A percentile compares a stretch with the other conserved stretches of the same genome.
Evolutionary conservation across 306 rosid genomes (phyloP).

Genomic region (Cyamopsis tetragonoloba): DNA sequence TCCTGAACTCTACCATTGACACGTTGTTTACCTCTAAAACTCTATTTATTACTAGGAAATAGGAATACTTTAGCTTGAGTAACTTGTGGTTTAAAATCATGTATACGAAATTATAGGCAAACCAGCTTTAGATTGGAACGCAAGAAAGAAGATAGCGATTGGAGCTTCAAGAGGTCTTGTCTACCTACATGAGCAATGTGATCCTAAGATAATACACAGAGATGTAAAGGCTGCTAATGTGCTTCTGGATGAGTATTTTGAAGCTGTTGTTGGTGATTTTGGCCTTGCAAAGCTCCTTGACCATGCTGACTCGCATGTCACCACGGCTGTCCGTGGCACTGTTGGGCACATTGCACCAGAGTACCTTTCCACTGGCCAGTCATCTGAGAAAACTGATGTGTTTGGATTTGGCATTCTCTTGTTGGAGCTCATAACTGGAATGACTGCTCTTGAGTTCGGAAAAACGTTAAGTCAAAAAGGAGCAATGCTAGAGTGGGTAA

Average conservation of each 20-base stretch:
- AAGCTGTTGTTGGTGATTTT: constrained; percentile 79
- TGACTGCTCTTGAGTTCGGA: constrained; percentile 70
- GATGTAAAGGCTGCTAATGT: constrained; percentile 82
- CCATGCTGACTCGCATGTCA: constrained; percentile 56
- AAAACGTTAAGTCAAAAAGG: constrained; percentile 67
- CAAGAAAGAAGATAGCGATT: constrained; percentile 66
- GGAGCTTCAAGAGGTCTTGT: constrained; percentile 77
- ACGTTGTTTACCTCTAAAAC: background rate
- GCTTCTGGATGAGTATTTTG: constrained; percentile 59
- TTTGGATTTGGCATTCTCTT: constrained; percentile 75
- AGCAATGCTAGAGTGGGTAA: constrained; percentile 76
- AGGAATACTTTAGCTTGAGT: background rate
- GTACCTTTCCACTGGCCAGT: too few relatives aligned
- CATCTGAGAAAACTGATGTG: constrained; percentile 72
- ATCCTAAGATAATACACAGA: constrained; percentile 74
- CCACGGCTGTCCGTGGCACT: constrained; percentile 80
- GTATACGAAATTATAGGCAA: constrained; percentile 38
- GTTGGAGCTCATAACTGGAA: constrained; percentile 74
- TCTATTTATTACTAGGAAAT: background rate
- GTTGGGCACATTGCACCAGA: constrained; percentile 90
- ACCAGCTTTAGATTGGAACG: constrained; percentile 70
- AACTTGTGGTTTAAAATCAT: background rate
- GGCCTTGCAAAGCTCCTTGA: constrained; percentile 69
- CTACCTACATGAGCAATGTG: constrained; percentile 68
- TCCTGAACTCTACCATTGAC: background rate